Evolutionary conservation across 2,329 filamentous ascomycete genomes (phyloP), one percentile per base, ranked within the genome.

Genomic region (Ophiocordyceps camponoti-saundersi): DNA sequence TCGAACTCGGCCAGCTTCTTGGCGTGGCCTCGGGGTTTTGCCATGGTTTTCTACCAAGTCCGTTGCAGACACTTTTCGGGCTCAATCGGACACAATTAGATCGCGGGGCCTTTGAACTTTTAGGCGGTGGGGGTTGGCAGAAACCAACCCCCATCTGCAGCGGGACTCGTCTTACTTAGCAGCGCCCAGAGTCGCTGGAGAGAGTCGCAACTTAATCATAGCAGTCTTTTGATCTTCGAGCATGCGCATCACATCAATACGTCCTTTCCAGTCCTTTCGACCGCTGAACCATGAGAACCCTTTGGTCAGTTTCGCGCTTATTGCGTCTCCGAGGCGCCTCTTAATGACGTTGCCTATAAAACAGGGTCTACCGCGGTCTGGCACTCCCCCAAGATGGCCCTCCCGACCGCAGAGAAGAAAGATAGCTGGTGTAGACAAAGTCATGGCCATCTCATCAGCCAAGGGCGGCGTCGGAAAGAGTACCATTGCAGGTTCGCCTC

Each of bases 391-490:
- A 2, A 63, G 51, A n/a, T 69, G 67, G 65, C 79, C 85, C 46
- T 85, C 86, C 22, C 73, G 94, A 12, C 90, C 92, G 0, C 77
- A 87, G 55, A 81, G 83, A 57, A 77, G 86, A 53, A 80, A 77
- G 55, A 94, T 98, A 54, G 75, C 76, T 23, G 80, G 89, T 60
- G 90, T 98, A 22, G 76, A 79, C 53, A 95, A 94, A 61, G 80
- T 95, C n/a, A 78, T 98, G 49, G 88, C 89, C n/a, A 86, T 98
- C 15, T 95, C 88, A 4, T 96, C 89, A 1, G 92, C 92, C 15
- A 98, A 98, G 60, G 92, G 92, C 2, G 92, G 92, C n/a, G 92
- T 98, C 0, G 92, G 92, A 1, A 98, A 98, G 61, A 95, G 87
- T 55, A 98, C 92, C 8, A 80, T 96, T 42, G 82, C 90, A 49